Evolutionary conservation across 2,329 filamentous ascomycete genomes (phyloP), one percentile per base, ranked within the genome.

Genomic region (Ilyonectria robusta): DNA sequence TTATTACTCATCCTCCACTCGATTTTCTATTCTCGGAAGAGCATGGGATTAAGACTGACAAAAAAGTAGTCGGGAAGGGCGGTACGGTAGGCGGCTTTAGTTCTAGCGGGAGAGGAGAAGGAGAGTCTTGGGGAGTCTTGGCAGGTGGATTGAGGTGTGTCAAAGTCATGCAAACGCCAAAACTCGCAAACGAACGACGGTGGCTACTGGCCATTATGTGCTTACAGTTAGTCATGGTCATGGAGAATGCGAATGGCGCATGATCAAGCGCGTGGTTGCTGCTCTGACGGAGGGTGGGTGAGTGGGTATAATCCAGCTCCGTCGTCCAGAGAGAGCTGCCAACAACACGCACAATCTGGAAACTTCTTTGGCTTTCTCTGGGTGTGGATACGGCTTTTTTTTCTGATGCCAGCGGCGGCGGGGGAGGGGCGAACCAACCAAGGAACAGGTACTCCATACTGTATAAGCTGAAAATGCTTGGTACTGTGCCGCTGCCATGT

Each of bases 91-190:
- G 35, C 35, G 13, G 35, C 35, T 37, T 15, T 9, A 33, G 15
- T 19, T 17, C 29, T 10, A 29, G 48, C 23, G 23, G 47, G 55
- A 51, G 55, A 37, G 7, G 40, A 17, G 40, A 42, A 21, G 21
- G 21, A 21, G 21, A 21, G 40, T 42, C 2, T n/a, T 42, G 15
- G 44, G n/a, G 46, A 55, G 48, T 61, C 66, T 71, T 68, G 70
- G 63, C 66, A 65, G 51, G 56, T 44, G 54, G 73, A 69, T 65
- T 69, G 68, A 61, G 56, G 64, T 75, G 72, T 73, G 72, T 74
- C 72, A 75, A 71, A 66, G 70, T 75, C 72, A 75, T 75, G 72
- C 72, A 75, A 72, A 73, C 68, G 44, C 48, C 59, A 46, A 58
- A 55, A 61, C n/a, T 10, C 6, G 47, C 44, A 47, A 46, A 58